Evolutionary conservation across 768 basidiomycete genomes (phyloP).

Genomic region (Pleurotus cornucopiae): DNA sequence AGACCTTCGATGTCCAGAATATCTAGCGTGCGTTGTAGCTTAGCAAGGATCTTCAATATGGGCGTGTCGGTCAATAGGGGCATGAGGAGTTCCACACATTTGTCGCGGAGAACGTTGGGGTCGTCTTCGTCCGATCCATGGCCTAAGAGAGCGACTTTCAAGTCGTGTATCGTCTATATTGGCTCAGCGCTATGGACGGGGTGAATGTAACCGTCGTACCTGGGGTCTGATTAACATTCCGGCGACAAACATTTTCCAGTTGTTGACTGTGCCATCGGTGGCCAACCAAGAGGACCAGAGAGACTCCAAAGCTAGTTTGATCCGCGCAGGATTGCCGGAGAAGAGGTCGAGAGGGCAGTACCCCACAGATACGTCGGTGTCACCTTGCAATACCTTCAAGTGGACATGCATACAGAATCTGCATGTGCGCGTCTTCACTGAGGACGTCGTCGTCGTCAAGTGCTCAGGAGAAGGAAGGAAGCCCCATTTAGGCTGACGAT

Average conservation of each 20-base stretch:
- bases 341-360: constrained; percentile 94
- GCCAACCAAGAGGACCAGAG: constrained; percentile 74
- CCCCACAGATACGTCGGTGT: constrained; percentile 27
- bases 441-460: constrained; percentile 54
- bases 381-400: constrained; percentile 38
- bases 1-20: constrained; percentile 84
- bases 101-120: constrained; percentile 36
- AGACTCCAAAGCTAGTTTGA: constrained; percentile 56
- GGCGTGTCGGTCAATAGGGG: constrained; percentile 45
- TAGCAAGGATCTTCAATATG: constrained; percentile 48
- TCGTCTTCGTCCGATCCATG: constrained; percentile 12
- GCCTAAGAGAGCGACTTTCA: constrained; percentile 25
- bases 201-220: constrained; percentile 32
- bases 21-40: constrained; percentile 75
- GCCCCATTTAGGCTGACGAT: constrained; percentile 89
- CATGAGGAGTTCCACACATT: constrained; percentile 47
- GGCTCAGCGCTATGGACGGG: neutral
- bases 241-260: constrained; percentile 72
- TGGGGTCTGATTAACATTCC: constrained; percentile 60
- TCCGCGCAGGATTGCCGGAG: constrained; percentile 60
- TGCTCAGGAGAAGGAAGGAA: constrained; percentile 69
- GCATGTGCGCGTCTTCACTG: constrained; percentile 69
- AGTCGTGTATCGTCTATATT: neutral
- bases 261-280: constrained; percentile 69
- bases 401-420: constrained; percentile 89